Evolutionary conservation across 441 rosid species (phyloP), one percentile per base, ranked within the genome.

Genomic region (Bocquillonia castaneifolia): DNA sequence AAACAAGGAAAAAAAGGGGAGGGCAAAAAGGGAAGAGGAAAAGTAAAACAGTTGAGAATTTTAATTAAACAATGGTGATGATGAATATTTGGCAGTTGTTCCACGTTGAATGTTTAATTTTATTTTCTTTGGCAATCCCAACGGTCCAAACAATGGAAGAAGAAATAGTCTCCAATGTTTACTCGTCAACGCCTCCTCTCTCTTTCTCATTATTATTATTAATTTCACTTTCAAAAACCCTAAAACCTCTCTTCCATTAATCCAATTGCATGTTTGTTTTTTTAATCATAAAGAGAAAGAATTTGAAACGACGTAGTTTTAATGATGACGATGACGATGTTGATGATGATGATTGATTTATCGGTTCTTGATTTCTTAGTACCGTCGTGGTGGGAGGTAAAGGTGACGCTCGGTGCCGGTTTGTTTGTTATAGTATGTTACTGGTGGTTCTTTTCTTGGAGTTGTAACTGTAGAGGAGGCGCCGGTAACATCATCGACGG

Each of bases 361-460:
- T n/a, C 73, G 53, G 78, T 74, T 40, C 68, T 78, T 62, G 90
- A 78, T 58, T 73, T 84, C 61, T 74, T 93, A 74, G 64, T 91
- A 53, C 99, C 97, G 40, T 89, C 97, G 2, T 77, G 84, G 84
- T 93, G 99, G 99, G 99, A 93, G 86, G 66, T 91, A 72, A 71
- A 88, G 72, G 90, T 93, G 39, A 80, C 89, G 26, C 65, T 89
- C 63, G 92, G 83, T 8, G 90, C 97, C 37, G 82, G 96, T 22
- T 32, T 77, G 15, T 86, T 86, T 69, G 76, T 86, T 58, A 82
- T 86, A 75, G 71, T 59, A 17, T 80, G 89, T 9, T 88, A 79
- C 70, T 86, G 95, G 84, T 80, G 84, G 65, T 91, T 87, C 70
- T 71, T 85, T 70, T 71, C 85, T 2, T 81, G 32, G 37, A 76